Evolutionary conservation across 345 rosid genomes (phyloP).

Genomic region (Pelargonium nanum): DNA sequence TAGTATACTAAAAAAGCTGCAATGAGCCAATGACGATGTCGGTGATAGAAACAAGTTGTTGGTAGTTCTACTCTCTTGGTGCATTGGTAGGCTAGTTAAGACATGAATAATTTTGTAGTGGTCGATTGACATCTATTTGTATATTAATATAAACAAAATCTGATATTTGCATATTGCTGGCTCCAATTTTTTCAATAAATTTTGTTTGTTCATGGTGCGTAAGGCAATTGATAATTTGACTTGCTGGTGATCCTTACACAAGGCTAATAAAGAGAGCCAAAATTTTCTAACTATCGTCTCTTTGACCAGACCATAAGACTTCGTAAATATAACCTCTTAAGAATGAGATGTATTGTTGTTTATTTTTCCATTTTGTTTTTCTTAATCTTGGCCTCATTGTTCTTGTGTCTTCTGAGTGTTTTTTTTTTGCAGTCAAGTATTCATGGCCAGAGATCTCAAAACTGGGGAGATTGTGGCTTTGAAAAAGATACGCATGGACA

Average conservation of each 20-base stretch:
- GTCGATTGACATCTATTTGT: neutral
- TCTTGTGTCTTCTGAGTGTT: neutral
- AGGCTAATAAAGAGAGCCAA: neutral
- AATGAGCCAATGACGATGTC: neutral
- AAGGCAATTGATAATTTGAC: neutral
- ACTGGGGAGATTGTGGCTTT: conserved; percentile 89
- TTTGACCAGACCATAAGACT: neutral
- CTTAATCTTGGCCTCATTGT: neutral
- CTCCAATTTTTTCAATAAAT: neutral
- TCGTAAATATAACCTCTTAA: too few relatives aligned
- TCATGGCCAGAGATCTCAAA: conserved; percentile 82
- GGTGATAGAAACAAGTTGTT: neutral
- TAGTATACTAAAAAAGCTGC: neutral
- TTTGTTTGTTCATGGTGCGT: neutral
- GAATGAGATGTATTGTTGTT: neutral
- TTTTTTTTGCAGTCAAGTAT: conserved; percentile 65
- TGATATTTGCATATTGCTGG: neutral
- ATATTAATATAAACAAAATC: neutral
- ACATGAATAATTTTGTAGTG: neutral
- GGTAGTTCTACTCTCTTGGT: neutral
- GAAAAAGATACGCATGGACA: conserved; percentile 96
- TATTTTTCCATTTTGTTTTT: neutral
- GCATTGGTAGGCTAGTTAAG: neutral
- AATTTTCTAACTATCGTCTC: neutral
- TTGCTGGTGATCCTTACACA: neutral